Conservation (phyloP, 73 alveolate species). For the Symbiodinium natans region DNA sequence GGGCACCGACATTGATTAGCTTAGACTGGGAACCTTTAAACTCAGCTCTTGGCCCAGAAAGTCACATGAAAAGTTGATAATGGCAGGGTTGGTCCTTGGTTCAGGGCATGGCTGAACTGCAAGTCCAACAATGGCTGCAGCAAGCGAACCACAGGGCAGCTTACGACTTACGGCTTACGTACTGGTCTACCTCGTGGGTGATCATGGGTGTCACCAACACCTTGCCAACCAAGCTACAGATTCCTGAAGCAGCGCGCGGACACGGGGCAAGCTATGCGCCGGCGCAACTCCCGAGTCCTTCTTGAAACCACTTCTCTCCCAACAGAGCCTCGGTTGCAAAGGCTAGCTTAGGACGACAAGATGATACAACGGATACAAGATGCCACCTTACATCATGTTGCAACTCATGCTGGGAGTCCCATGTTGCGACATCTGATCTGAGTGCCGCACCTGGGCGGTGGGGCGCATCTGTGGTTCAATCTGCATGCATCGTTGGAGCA, state of each 20-base stretch:
- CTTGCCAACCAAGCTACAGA: background rate
- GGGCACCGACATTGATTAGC: background rate
- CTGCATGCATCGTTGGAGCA: background rate
- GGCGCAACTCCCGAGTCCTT: background rate
- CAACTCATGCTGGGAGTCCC: no score
- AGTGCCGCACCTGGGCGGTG: background rate
- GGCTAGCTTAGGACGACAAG: no score
- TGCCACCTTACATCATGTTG: no score
- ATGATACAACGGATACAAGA: background rate
- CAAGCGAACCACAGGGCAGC: background rate
- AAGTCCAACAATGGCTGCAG: no score
- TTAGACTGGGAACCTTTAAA: background rate
- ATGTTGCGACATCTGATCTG: no score
- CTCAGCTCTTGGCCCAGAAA: background rate
- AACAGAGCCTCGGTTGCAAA: background rate
- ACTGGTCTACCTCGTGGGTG: no score
- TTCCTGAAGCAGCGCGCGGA: background rate
- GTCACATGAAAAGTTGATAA: background rate
- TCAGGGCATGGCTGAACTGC: background rate
- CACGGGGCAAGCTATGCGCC: background rate
- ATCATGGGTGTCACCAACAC: no score
- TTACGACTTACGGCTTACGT: no score
- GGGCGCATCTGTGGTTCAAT: slow-evolving; percentile 16
- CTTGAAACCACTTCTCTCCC: background rate
- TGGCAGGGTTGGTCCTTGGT: background rate